phyloP scores from a whole-genome alignment of 2,329 filamentous ascomycete species.

The Waltergamsia citrina region DNA sequence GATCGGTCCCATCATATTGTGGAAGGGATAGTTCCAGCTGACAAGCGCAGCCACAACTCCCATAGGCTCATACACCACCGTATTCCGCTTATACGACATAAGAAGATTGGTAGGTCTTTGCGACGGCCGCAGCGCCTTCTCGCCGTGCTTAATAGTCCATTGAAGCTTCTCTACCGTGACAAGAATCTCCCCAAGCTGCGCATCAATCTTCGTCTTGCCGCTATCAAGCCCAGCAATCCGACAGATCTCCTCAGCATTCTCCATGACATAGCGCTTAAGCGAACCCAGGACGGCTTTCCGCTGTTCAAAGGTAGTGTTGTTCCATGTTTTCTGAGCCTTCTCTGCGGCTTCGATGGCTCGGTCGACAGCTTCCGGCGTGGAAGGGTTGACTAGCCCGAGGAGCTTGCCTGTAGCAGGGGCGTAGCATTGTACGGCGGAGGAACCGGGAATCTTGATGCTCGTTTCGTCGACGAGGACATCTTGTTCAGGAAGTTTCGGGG shows the following conservation, averaged over 20 bases:
- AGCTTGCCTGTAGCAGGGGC: conserved; percentile 81
- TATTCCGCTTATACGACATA: conserved; percentile 93
- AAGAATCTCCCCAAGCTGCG: conserved; percentile 86
- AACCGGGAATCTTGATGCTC: conserved; percentile 52
- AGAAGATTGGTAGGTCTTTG: conserved; percentile 78
- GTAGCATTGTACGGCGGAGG: conserved; percentile 70
- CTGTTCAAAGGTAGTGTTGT: conserved; percentile 65
- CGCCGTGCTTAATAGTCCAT: conserved; percentile 89
- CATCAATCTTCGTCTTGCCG: conserved; percentile 94
- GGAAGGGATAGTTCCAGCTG: conserved; percentile 96
- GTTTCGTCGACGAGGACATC: conserved; percentile 44
- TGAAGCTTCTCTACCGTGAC: conserved; percentile 89
- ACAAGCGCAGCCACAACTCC: conserved; percentile 89
- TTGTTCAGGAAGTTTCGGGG: conserved; percentile 51
- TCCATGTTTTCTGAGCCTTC: conserved; percentile 69
- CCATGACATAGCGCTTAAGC: conserved; percentile 72
- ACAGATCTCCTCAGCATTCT: conserved; percentile 83
- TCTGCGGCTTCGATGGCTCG: conserved; percentile 64
- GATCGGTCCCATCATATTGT: conserved; percentile 86
- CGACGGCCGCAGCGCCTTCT: conserved; percentile 64
- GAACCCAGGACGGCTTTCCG: conserved; percentile 72
- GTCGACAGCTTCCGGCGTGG: conserved; percentile 70
- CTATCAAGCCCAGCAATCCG: conserved; percentile 81
- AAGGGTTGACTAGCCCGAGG: conserved; percentile 70
- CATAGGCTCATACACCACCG: conserved; percentile 81